These are phyloP conservation scores for Kodamaea neixiangensis DNA, from an alignment of 805 yeast genomes.

Conservation along the genomic window DNA sequence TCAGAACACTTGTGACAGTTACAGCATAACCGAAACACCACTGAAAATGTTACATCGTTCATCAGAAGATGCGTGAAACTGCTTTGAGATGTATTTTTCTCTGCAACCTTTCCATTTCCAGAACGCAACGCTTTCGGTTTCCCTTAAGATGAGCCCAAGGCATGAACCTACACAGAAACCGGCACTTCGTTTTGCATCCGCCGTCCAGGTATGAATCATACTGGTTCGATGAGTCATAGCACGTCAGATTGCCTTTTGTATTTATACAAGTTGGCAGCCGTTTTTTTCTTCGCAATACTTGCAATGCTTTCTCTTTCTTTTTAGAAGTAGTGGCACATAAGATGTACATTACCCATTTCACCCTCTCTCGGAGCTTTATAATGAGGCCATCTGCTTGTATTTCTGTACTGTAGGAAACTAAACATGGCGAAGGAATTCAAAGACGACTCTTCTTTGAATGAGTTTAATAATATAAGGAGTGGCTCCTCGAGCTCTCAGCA, in stretches of 20 bases:
- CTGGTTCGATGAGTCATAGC: background rate
- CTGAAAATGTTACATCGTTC: too few relatives aligned
- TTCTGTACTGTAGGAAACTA: background rate
- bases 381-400: background rate
- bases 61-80: background rate
- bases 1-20: too few relatives aligned
- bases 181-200: background rate
- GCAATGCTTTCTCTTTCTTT: conserved; percentile 1
- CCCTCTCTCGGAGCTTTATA: background rate
- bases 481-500: conserved; percentile 18
- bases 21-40: too few relatives aligned
- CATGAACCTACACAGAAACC: background rate
- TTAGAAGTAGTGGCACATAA: background rate
- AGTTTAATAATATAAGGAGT: conserved; percentile 15
- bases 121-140: conserved; percentile 3
- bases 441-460: conserved; percentile 11
- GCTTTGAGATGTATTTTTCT: background rate
- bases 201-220: conserved; percentile 2
- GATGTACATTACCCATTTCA: background rate
- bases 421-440: conserved; percentile 1
- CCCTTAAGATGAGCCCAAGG: background rate
- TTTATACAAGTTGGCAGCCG: conserved; percentile 1
- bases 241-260: background rate
- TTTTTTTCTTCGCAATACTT: background rate
- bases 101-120: background rate